Evolutionary conservation across 108 stramenopile genomes (phyloP), one percentile per base, ranked within the genome.

Genomic region (Hondaea fermentalgiana): DNA sequence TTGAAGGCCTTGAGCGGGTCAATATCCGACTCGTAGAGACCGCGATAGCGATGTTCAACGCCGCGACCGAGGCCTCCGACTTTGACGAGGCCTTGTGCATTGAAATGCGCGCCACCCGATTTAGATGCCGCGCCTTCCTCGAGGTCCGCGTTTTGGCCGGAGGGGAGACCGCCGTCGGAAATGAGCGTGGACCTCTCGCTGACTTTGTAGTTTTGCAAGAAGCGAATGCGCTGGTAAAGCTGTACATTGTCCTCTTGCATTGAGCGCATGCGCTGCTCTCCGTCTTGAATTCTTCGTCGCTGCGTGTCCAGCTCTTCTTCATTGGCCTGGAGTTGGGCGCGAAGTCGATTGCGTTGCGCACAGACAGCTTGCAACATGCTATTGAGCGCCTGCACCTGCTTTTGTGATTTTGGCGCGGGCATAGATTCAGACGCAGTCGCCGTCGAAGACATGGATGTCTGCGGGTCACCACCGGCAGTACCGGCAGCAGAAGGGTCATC

Each of bases 151-250:
- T 6, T 83, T 23, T 23, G 23, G n/a, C 49, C 76, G 8, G 76
- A 47, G 28, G 49, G 49, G 10, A 53, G 49, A 8, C 64, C 64
- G 3, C 76, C 76, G 6, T 83, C 76, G 14, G 76, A 83, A 53
- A 83, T 83, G 49, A 83, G 51, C 25, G 76, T 83, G n/a, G 49
- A 53, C 49, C 76, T 21, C 2, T 83, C 76, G 51, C 76, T 83
- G n/a, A 53, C 76, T 35, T 83, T 83, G 76, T 83, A 83, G 51
- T 83, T 83, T 83, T 83, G 76, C 76, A 83, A 83, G 51, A 83
- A 83, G 76, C 76, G 76, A 83, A 83, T 83, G 51, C 76, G 76
- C 51, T 83, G 76, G 28, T 83, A 83, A 10, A 83, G 23, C 51
- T 83, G 76, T 12, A 83, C 76, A 28, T 83, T 83, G 76, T 83